Conservation (phyloP, 345 rosid genomes). For the Gossypium thurberi region DNA sequence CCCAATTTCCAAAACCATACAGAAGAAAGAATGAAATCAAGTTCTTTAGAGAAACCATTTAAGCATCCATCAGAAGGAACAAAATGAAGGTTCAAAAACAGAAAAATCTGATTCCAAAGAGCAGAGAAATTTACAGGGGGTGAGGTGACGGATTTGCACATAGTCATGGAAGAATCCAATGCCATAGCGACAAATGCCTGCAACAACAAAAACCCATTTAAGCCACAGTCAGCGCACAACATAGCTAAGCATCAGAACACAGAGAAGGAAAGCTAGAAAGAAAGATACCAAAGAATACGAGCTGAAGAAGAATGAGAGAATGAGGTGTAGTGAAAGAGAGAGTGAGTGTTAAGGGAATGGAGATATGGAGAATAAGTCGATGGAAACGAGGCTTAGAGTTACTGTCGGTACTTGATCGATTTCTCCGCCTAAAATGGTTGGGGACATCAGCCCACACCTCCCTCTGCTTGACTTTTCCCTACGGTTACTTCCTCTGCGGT, state of each 20-base stretch:
- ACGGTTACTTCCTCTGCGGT: slow-evolving; percentile 6
- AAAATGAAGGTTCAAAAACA: background rate
- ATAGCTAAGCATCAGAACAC: background rate
- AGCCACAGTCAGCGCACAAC: background rate
- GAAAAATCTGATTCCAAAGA: background rate
- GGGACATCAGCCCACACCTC: background rate
- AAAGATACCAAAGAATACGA: background rate
- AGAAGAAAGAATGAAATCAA: background rate
- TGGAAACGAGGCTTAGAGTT: slow-evolving; percentile 31
- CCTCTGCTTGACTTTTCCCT: slow-evolving; percentile 8
- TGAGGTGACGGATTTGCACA: slow-evolving; percentile 49
- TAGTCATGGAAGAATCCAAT: slow-evolving; percentile 69
- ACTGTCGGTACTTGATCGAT: slow-evolving; percentile 16
- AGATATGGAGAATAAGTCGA: slow-evolving; percentile 25
- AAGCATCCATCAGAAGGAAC: slow-evolving; percentile 3
- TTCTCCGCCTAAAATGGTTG: slow-evolving; percentile 34
- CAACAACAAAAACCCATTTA: background rate
- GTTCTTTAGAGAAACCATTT: background rate
- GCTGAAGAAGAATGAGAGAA: background rate
- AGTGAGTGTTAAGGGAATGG: background rate
- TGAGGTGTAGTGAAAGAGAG: background rate
- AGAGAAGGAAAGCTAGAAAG: background rate
- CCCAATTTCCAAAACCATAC: slow-evolving; percentile 1
- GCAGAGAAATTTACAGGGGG: slow-evolving; percentile 46
- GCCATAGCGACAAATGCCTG: slow-evolving; percentile 11